Base-by-base conservation (phyloP, 176 grass and related monocot genomes). In the Juncus effusus region DNA sequence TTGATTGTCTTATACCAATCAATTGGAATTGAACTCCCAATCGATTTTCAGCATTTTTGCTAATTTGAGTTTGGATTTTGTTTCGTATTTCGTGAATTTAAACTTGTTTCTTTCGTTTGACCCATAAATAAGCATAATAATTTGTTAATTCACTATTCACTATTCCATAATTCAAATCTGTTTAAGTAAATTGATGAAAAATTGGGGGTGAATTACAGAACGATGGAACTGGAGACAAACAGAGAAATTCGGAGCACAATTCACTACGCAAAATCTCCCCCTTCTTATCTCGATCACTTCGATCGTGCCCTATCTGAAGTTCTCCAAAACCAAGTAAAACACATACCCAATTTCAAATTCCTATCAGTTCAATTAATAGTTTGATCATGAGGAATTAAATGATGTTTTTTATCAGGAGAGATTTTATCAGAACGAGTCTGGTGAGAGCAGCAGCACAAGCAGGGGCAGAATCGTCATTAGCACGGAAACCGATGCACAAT, bases 211-310 rank as follows among this genome's bases (percentile, higher is more conserved):
- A 3, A 64, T 64, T 28, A 28, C 60, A 61, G 61, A 68, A 54
- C 54, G 68, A 87, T 91, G 87, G 80, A 83, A 72, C 69, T 81
- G 77, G 83, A 77, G 37, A 78, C 70, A 28, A 71, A 76, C n/a
- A 59, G 62, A 65, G 51, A 78, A 12, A 54, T 71, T 42, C 79
- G 63, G 60, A 61, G 83, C 83, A 83, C 80, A 60, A 83, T 81
- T 36, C 80, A 71, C 69, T 83, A 91, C 59, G 72, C 51, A 40
- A 87, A 77, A 59, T 67, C 85, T 13, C 80, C 76, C 11, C 12
- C 72, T 39, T 13, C 40, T 39, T 53, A 14, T 7, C 44, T 59
- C 14, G 61, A 76, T 2, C 40, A 77, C 54, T 75, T 80, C 37
- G 72, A 68, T 59, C 71, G 65, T 42, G 61, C 54, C 13, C 59